A percentile compares a stretch with the other conserved stretches of the same genome.
phyloP scores from a whole-genome alignment of 495 filamentous ascomycete genomes.

The Xylaria cubensis region DNA sequence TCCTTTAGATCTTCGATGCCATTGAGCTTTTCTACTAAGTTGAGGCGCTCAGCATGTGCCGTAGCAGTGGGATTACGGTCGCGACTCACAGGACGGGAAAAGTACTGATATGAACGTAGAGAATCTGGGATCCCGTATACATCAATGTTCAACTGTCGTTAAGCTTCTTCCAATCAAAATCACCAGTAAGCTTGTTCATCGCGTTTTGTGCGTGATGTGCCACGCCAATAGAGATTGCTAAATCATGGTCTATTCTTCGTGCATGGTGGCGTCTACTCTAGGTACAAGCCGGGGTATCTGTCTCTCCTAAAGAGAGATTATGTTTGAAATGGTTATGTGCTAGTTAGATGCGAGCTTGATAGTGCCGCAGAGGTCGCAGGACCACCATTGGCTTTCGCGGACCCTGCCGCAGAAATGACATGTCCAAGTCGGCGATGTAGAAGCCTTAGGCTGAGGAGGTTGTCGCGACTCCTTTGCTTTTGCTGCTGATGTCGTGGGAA shows the following conservation, averaged over 20 bases:
- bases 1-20: constrained; percentile 51
- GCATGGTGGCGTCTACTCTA: not conserved
- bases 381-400: constrained; percentile 80
- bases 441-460: constrained; percentile 35
- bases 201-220: not conserved
- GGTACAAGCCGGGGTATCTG: not conserved
- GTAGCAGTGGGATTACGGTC: not conserved
- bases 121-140: not conserved
- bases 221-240: not conserved
- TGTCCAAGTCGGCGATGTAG: constrained; percentile 67
- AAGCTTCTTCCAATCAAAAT: no score
- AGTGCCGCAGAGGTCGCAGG: constrained; percentile 70
- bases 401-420: constrained; percentile 69
- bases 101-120: not conserved
- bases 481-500: constrained; percentile 14
- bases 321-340: constrained; percentile 51
- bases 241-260: not conserved
- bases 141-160: no score
- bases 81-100: not conserved
- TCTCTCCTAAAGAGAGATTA: constrained; percentile 17
- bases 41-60: not conserved
- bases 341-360: constrained; percentile 59
- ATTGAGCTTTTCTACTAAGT: constrained; percentile 53
- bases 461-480: constrained; percentile 38
- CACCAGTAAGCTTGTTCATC: not conserved